These are phyloP conservation scores for Solanum clarkiae DNA, from an alignment of 257 asterid genomes.

Conservation along the genomic window DNA sequence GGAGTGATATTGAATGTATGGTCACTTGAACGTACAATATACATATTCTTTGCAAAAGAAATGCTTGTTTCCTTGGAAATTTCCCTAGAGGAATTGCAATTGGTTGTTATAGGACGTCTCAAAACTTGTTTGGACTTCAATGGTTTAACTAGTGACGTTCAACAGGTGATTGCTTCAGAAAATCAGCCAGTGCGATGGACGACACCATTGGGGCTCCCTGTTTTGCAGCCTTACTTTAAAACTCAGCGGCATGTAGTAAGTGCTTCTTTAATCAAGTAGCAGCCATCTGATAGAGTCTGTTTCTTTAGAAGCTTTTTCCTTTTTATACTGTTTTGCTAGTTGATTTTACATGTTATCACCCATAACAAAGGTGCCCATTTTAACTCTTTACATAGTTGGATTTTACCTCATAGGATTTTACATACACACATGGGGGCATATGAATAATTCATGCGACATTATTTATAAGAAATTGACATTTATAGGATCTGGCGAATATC, in stretches of 20 bases:
- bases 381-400: background rate
- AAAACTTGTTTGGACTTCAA: background rate
- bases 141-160: background rate
- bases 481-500: no score
- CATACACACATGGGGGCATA: background rate
- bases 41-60: background rate
- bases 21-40: background rate
- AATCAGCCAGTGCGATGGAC: constrained; percentile 84
- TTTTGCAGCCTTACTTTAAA: constrained; percentile 90
- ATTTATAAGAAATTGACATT: background rate
- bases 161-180: constrained; percentile 81
- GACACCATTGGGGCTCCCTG: constrained; percentile 97
- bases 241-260: constrained; percentile 69
- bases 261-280: background rate
- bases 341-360: background rate
- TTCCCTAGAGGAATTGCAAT: background rate
- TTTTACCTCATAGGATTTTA: background rate
- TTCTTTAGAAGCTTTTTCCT: background rate
- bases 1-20: background rate
- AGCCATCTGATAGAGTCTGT: background rate
- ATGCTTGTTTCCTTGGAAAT: background rate
- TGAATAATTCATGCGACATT: background rate
- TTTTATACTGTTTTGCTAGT: background rate
- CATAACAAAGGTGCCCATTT: background rate
- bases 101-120: background rate